Evolutionary conservation across 768 basidiomycete species (phyloP).

Genomic region (Collybiopsis confluens): DNA sequence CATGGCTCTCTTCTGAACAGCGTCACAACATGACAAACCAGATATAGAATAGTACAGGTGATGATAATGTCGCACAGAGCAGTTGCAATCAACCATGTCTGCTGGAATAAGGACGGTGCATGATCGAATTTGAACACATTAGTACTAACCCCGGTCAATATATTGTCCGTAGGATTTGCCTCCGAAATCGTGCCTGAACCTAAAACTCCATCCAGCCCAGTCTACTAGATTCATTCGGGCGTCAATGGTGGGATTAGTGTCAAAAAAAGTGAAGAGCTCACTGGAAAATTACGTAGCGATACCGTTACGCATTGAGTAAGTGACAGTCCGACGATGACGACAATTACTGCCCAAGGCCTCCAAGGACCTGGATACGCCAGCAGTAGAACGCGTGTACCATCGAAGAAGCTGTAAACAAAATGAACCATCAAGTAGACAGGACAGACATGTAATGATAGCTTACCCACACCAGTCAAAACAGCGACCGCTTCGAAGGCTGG

Average conservation of each 20-base stretch:
- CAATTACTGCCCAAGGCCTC: neutral
- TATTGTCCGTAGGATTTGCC: too few relatives aligned
- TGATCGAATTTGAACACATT: neutral
- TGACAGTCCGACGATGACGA: constrained; percentile 8
- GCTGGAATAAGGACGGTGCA: neutral
- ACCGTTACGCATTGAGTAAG: constrained; percentile 7
- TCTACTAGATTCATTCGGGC: too few relatives aligned
- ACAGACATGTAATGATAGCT: neutral
- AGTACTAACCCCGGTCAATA: neutral
- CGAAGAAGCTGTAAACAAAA: neutral
- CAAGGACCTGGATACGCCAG: constrained; percentile 20
- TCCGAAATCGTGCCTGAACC: too few relatives aligned
- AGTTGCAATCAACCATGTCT: constrained; percentile 22
- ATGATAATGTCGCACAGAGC: constrained; percentile 20
- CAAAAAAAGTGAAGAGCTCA: neutral
- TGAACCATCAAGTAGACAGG: neutral
- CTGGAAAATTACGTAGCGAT: constrained; percentile 3
- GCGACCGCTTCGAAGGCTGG: constrained; percentile 13
- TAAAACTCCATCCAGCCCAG: too few relatives aligned
- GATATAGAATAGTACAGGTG: constrained; percentile 20
- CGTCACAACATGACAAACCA: constrained; percentile 14
- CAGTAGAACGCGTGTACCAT: constrained; percentile 17
- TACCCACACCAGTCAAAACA: constrained; percentile 14
- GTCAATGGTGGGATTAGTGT: neutral
- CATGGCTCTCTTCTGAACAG: neutral